Conservation (phyloP, 768 basidiomycete genomes). For the Tylopilus felleus region DNA sequence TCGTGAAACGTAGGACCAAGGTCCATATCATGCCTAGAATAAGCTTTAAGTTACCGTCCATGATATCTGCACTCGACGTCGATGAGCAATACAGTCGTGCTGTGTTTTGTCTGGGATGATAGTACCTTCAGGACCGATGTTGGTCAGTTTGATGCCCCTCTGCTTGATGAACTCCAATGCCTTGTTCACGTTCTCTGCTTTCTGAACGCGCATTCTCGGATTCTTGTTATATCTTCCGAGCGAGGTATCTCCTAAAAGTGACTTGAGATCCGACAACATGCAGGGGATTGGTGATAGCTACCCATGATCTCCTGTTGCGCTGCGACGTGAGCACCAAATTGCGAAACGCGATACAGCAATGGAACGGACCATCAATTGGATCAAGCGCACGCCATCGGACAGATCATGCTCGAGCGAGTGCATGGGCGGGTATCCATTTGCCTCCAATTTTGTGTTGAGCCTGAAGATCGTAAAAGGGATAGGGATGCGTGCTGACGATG, state of each 20-base stretch:
- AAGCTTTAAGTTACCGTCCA: constrained; percentile 97
- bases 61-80: constrained; percentile 66
- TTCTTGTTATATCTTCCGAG: constrained; percentile 91
- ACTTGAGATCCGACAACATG: constrained; percentile 7
- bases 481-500: background rate
- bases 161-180: constrained; percentile 94
- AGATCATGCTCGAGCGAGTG: constrained; percentile 85
- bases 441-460: constrained; percentile 94
- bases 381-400: constrained; percentile 91
- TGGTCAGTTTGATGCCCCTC: constrained; percentile 91
- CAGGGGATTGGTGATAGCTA: constrained; percentile 26
- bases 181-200: constrained; percentile 97
- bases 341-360: background rate
- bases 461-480: constrained; percentile 44
- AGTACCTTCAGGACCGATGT: constrained; percentile 93
- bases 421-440: constrained; percentile 83
- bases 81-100: constrained; percentile 1
- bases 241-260: constrained; percentile 70
- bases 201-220: constrained; percentile 91
- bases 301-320: constrained; percentile 91
- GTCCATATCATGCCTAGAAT: constrained; percentile 99
- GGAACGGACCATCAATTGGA: constrained; percentile 81
- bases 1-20: constrained; percentile 93
- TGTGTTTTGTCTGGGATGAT: background rate
- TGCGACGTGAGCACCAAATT: background rate